Base-by-base conservation (phyloP, 352 stramenopile genomes). In the Globisporangium uncinulatum region DNA sequence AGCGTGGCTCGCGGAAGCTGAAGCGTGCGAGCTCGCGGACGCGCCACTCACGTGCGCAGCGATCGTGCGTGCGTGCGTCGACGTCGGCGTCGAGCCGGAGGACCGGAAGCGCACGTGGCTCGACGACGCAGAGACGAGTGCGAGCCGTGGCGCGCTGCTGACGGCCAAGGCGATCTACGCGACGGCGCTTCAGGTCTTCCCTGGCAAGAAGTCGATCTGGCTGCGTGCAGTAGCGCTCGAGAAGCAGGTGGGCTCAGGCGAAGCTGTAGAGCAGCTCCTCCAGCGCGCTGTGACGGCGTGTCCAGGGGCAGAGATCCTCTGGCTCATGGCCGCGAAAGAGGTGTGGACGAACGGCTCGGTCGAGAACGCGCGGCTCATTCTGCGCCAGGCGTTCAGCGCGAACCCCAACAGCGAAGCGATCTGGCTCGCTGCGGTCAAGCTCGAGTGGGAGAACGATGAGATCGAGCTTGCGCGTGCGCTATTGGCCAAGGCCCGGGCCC, bases 391-490 rank as follows among this genome's bases (percentile, higher is more conserved):
- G 20, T 99, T 99, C 70, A 94, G 83, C 54, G 89, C 85, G 5
- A 99, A 99, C 73, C 94, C 95, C 3, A 96, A 98, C 66, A 98
- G 91, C 56, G 95, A 99, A 67, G 65, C 87, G 6, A 95, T 98
- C 59, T 96, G 85, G 90, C 73, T 99, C n/a, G 97, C 97, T 6
- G 96, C 96, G 8, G 87, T 98, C 15, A 99, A 99, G 68, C 74
- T 99, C 2, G 97, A 99, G 73, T 99, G 95, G 94, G 97, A 99
- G 72, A 99, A 97, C 57, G 94, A 97, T 55, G 92, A 99, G 66
- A 87, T 95, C n/a, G 89, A 98, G 50, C 73, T 96, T 13, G 97
- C 97, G 5, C 70, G 86, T 39, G 84, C 76, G 17, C 58, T 97
- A 13, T 59, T 97, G 29, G 81, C 74, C 2, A 89, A 92, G 59